These are phyloP conservation scores for Russula compacta DNA, from an alignment of 768 basidiomycete species.

Conservation along the genomic window DNA sequence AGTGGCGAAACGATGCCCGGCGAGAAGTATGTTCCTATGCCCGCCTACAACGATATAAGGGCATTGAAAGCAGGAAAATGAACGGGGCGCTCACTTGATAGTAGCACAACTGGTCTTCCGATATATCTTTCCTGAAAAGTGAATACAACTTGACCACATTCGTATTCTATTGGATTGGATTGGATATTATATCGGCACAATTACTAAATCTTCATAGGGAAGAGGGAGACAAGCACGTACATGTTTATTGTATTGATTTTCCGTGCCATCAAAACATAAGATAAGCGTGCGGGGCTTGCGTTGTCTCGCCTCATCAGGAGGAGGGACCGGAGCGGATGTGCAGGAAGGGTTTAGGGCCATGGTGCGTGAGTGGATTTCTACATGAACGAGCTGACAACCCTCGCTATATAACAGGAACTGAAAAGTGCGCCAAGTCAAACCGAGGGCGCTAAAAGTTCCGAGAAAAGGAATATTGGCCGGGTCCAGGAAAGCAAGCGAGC, in stretches of 20 bases:
- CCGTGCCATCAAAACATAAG: constrained; percentile 20
- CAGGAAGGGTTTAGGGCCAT: not conserved
- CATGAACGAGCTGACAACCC: not conserved
- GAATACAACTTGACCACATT: constrained; percentile 34
- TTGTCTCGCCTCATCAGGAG: constrained; percentile 15
- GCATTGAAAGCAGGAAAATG: not conserved
- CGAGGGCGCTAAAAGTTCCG: not conserved
- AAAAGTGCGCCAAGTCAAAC: not conserved
- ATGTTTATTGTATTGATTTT: not conserved
- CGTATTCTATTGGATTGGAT: constrained; percentile 27
- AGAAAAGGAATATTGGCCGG: not conserved
- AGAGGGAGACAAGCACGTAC: not conserved
- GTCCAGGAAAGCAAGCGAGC: not conserved
- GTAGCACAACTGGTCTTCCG: constrained; percentile 37
- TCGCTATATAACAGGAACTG: not conserved
- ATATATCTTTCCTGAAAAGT: constrained; percentile 31
- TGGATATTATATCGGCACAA: not conserved
- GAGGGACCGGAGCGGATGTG: not conserved
- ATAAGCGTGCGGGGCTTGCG: constrained; percentile 14
- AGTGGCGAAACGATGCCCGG: constrained; percentile 61
- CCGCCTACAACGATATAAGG: constrained; percentile 28
- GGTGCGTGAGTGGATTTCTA: not conserved
- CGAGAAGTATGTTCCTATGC: constrained; percentile 42
- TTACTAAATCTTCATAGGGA: not conserved
- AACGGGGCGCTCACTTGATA: constrained; percentile 47